Conservation (phyloP, 2,329 filamentous ascomycete species). For the Fusarium goolgardi region DNA sequence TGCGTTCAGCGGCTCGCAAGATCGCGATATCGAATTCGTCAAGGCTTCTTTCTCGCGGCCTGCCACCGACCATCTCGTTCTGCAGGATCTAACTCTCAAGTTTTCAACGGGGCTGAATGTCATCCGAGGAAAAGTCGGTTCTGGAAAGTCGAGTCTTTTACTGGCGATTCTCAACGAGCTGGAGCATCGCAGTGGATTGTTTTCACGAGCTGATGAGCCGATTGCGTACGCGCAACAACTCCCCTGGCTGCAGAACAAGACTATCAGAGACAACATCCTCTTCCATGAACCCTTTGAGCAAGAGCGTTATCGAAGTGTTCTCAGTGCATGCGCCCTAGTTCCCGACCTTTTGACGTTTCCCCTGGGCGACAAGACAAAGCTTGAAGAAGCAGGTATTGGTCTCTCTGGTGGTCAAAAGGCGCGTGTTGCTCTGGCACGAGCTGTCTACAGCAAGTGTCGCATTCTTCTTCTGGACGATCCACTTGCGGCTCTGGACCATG, state of each 20-base stretch:
- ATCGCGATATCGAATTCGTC: constrained; percentile 63
- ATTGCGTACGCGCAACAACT: constrained; percentile 69
- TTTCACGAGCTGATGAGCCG: constrained; percentile 61
- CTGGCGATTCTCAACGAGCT: constrained; percentile 71
- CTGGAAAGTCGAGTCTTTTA: constrained; percentile 71
- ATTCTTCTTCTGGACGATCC: constrained; percentile 72
- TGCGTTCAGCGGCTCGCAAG: constrained; percentile 51
- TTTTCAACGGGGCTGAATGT: constrained; percentile 65
- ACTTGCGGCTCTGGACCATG: constrained; percentile 71
- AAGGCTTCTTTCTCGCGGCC: constrained; percentile 84
- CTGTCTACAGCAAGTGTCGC: constrained; percentile 68
- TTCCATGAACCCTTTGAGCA: constrained; percentile 69
- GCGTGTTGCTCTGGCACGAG: constrained; percentile 71
- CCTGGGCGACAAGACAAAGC: constrained; percentile 67
- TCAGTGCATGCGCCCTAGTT: constrained; percentile 69
- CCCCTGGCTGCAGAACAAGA: constrained; percentile 74
- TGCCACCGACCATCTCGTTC: constrained; percentile 66
- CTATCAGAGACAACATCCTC: constrained; percentile 72
- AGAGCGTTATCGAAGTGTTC: constrained; percentile 66
- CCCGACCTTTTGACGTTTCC: constrained; percentile 68
- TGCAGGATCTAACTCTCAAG: constrained; percentile 59
- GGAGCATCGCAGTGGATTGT: constrained; percentile 69
- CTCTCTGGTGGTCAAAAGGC: constrained; percentile 73
- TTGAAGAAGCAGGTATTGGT: constrained; percentile 72
- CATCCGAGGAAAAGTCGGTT: constrained; percentile 69